Percentiles rank a stretch among this genome's conserved stretches.
Evolutionary conservation across 805 yeast genomes (phyloP).

Genomic region (Komagataella pastoris): DNA sequence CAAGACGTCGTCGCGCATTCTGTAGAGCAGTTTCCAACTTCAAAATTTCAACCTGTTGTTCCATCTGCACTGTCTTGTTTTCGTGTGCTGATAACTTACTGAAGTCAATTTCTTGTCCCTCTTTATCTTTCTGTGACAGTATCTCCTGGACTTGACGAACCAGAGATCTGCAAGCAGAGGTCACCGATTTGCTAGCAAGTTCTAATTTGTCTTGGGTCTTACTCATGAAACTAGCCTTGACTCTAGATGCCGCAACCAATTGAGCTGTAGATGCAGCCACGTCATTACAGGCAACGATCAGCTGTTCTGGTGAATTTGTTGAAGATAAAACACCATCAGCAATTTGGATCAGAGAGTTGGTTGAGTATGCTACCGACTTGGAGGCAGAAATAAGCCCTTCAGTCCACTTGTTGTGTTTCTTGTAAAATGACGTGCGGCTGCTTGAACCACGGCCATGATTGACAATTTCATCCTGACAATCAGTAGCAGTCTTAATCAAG

Average conservation of each 20-base stretch:
- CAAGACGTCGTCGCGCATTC: constrained; percentile 66
- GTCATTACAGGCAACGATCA: constrained; percentile 82
- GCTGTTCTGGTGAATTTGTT: constrained; percentile 61
- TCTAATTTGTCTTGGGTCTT: constrained; percentile 68
- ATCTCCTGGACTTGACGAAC: constrained; percentile 59
- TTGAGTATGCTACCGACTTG: constrained; percentile 72
- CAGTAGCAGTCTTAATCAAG: constrained; percentile 64
- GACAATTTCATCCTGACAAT: constrained; percentile 72
- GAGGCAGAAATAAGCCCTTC: constrained; percentile 89
- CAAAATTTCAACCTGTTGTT: constrained; percentile 82
- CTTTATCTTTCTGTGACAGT: constrained; percentile 20
- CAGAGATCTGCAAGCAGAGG: constrained; percentile 61
- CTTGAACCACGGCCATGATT: constrained; percentile 53
- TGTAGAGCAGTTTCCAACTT: constrained; percentile 64
- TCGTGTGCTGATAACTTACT: constrained; percentile 61
- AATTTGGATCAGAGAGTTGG: constrained; percentile 68
- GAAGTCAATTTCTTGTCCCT: constrained; percentile 40
- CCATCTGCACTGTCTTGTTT: constrained; percentile 80
- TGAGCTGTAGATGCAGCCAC: constrained; percentile 91
- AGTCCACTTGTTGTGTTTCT: constrained; percentile 84
- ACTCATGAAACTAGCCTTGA: constrained; percentile 66
- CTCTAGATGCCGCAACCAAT: constrained; percentile 83
- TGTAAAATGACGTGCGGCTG: constrained; percentile 63
- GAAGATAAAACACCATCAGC: constrained; percentile 71
- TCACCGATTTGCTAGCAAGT: constrained; percentile 52